Evolutionary conservation across 2,329 filamentous ascomycete genomes (phyloP), one percentile per base, ranked within the genome.

Genomic region (Xylaria sp.): DNA sequence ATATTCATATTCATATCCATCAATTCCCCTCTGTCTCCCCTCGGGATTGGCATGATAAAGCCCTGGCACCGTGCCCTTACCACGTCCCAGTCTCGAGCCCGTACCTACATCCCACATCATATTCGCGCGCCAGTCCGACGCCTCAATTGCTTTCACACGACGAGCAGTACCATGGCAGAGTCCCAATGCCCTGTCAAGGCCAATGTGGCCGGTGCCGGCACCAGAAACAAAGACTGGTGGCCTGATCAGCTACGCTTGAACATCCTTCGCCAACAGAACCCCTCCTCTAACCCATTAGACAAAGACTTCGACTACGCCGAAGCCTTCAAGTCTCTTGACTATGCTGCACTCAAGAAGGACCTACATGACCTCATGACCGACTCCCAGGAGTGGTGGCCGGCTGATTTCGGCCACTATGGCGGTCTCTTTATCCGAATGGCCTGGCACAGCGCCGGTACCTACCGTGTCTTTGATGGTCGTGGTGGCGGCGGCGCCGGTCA

Each of bases 311-410:
- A 93, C 83, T 94, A 94, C 80, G 85, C 85, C 20, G 82, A 85
- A 32, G 91, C 90, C 34, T 93, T 94, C 84, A 90, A 91, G 82
- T 88, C 81, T 74, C 83, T 94, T 65, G 89, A 92, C 81, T 92
- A 92, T 76, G 82, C 86, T 68, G 90, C 81, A 30, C 80, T 94
- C 73, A 94, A 94, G 88, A 90, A 91, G 81, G 92, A 94, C 77
- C 80, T 94, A 7, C 74, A 82, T n/a, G 83, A 82, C 20, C 77
- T 94, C 75, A 91, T 93, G 89, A 94, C 91, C 60, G 89, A 93
- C 78, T 93, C 91, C 2, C 89, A 94, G 81, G 89, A 92, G 46
- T 93, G 87, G 88, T 94, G 92, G 92, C 92, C 92, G 0, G 92
- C 92, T 36, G 92, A 94, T 78, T 93, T 91, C 76, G 91, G 91